These are phyloP conservation scores for Garcia nutans DNA, from an alignment of 345 rosid genomes.

Conservation along the genomic window DNA sequence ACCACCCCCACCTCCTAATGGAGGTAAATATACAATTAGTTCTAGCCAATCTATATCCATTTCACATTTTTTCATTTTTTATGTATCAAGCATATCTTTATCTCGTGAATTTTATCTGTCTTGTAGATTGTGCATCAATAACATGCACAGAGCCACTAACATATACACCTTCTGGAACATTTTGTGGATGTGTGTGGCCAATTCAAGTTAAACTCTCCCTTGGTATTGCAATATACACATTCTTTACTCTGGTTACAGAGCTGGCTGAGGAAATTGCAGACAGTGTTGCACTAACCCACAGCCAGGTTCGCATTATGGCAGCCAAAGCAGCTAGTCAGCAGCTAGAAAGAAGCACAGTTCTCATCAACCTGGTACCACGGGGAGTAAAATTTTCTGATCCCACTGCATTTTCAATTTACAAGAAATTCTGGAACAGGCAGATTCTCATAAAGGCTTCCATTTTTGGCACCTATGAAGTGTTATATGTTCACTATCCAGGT, in stretches of 20 bases:
- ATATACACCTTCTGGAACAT: slow-evolving; percentile 54
- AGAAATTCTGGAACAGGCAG: slow-evolving; percentile 52
- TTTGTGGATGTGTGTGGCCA: slow-evolving; percentile 65
- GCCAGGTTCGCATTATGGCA: slow-evolving; percentile 69
- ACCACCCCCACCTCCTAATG: slow-evolving; percentile 72
- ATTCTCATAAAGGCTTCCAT: slow-evolving; percentile 42
- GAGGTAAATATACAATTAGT: slow-evolving; percentile 30
- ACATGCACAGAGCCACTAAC: slow-evolving; percentile 62
- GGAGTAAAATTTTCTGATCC: slow-evolving; percentile 41
- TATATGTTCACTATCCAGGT: slow-evolving; percentile 66
- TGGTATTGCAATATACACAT: slow-evolving; percentile 46
- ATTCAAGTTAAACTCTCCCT: slow-evolving; percentile 65
- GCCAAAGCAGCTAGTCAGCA: slow-evolving; percentile 63
- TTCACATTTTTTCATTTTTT: slow-evolving; percentile 1
- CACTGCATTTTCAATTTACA: slow-evolving; percentile 44
- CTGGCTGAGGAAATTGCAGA: slow-evolving; percentile 57
- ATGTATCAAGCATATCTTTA: not conserved
- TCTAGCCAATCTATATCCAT: not conserved
- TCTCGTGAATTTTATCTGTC: not conserved
- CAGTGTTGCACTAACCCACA: slow-evolving; percentile 40
- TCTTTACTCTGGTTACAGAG: slow-evolving; percentile 64
- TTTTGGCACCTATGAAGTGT: slow-evolving; percentile 60
- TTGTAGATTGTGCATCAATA: slow-evolving; percentile 52
- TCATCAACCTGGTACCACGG: slow-evolving; percentile 58
- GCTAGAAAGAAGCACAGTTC: slow-evolving; percentile 55